Evolutionary conservation across 208 protist genomes (phyloP), one percentile per base, ranked within the genome.

Genomic region (Angomonas ambiguus): DNA sequence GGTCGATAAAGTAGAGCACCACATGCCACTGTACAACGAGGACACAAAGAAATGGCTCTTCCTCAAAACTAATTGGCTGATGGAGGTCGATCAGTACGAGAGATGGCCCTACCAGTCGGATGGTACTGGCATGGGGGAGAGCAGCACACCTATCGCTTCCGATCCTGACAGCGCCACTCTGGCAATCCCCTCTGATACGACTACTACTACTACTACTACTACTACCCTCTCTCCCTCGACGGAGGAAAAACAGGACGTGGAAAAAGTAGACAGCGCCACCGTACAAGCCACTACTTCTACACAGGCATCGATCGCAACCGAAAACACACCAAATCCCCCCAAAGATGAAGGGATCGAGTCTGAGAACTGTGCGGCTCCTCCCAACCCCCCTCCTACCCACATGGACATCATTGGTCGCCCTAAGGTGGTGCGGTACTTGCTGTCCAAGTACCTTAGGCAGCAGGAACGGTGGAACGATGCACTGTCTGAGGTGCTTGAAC

Each of bases 401-500:
- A 49, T 49, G 38, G 67, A 81, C n/a, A 61, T 85, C 38, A 32
- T 82, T 0, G 79, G 79, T 2, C 69, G 76, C 22, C 51, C 60
- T 42, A 85, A 79, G 56, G 62, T 85, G 27, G 28, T 85, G 22
- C 79, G 79, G 27, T 67, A 45, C 24, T 67, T 85, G n/a, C 42
- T 80, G 32, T 71, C 58, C 20, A 63, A 66, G 16, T 62, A 80
- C 1, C 57, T 85, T 35, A 60, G 41, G 2, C 3, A 31, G 2
- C 76, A 62, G 5, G 55, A 71, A 13, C 33, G 64, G 4, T 85
- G 79, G 72, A 61, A 67, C 59, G 79, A 85, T 51, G 38, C 49
- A 30, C 65, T 85, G 2, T 51, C 67, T n/a, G 76, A 85, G 65
- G 16, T 82, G 0, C 65, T 82, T 30, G 34, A 6, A 42, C 33